Evolutionary conservation across 331 rosid genomes (phyloP), one percentile per base, ranked within the genome.

Genomic region (Arachis monticola): DNA sequence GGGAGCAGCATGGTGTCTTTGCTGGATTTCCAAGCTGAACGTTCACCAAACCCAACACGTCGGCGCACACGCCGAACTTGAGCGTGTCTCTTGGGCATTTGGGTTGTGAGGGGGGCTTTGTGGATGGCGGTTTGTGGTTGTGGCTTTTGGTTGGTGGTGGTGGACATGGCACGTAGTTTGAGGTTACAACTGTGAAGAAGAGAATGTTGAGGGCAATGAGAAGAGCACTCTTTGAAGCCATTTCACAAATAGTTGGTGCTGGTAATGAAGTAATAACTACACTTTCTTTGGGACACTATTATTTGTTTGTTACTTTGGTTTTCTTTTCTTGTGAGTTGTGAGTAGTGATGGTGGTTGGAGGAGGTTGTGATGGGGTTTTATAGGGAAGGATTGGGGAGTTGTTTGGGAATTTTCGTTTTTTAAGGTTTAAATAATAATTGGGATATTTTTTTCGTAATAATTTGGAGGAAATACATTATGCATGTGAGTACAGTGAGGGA

Each of bases 21-120:
- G 89, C 77, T 31, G 96, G 87, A n/a, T 85, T 80, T 0, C 96
- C 96, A 6, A 85, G 90, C 9, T 88, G 38, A 31, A 85, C 75
- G 32, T 85, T 73, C 2, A 86, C 74, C 72, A 92, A 73, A 8
- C 81, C 80, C 69, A 92, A 67, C 79, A 92, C 10, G 47, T 85
- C 61, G 4, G 84, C 97, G 30, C 96, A 92, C 17, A 89, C 96
- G 10, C 91, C 97, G 0, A 91, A 31, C 84, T 89, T 91, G 6
- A 89, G 76, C 53, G 90, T 61, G 67, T 89, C 85, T 10, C 0
- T 53, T 1, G 88, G 86, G 63, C 88, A 85, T 35, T 8, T 68
- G 0, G 73, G 61, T 0, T 30, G 45, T 35, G 11, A 63, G 0
- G 69, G 61, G 0, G 14, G 45, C 6, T 81, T 67, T 2, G 52